phyloP scores from a whole-genome alignment of 345 rosid genomes.

The Citrus mangshanensis region DNA sequence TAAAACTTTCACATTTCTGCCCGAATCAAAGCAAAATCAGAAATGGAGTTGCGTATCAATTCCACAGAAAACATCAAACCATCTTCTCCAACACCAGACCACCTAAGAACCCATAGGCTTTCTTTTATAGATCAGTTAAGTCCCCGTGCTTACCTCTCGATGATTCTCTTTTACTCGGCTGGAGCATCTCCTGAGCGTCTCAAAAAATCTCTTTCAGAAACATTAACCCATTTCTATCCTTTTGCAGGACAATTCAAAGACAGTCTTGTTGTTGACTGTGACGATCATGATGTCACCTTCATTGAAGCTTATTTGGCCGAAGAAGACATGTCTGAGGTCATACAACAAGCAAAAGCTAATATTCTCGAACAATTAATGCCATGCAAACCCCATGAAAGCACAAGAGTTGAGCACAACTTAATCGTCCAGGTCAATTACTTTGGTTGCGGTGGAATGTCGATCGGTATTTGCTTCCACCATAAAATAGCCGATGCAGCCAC shows the following conservation, averaged over 20 bases:
- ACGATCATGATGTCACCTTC: constrained; percentile 20
- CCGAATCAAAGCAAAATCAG: no score
- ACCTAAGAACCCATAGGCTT: constrained; percentile 22
- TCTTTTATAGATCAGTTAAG: constrained; percentile 28
- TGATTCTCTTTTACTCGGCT: constrained; percentile 21
- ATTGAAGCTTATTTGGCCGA: constrained; percentile 6
- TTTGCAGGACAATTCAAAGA: constrained; percentile 23
- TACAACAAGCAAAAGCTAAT: neutral
- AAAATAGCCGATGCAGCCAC: constrained; percentile 26
- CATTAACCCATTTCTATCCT: constrained; percentile 16
- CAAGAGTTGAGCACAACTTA: neutral
- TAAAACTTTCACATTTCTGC: no score
- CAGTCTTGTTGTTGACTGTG: constrained; percentile 16
- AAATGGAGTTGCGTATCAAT: constrained; percentile 14
- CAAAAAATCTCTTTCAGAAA: constrained; percentile 21
- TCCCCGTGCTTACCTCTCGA: constrained; percentile 14
- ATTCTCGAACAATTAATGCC: constrained; percentile 16
- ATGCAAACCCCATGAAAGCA: neutral
- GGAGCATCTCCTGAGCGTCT: neutral
- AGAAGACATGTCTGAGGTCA: neutral
- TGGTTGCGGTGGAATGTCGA: constrained; percentile 26
- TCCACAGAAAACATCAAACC: constrained; percentile 30
- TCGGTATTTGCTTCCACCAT: constrained; percentile 17
- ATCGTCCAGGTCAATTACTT: constrained; percentile 24
- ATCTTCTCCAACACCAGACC: constrained; percentile 27